Conservation (phyloP, 2,329 filamentous ascomycete species). For the Ceratocystis variospora region DNA sequence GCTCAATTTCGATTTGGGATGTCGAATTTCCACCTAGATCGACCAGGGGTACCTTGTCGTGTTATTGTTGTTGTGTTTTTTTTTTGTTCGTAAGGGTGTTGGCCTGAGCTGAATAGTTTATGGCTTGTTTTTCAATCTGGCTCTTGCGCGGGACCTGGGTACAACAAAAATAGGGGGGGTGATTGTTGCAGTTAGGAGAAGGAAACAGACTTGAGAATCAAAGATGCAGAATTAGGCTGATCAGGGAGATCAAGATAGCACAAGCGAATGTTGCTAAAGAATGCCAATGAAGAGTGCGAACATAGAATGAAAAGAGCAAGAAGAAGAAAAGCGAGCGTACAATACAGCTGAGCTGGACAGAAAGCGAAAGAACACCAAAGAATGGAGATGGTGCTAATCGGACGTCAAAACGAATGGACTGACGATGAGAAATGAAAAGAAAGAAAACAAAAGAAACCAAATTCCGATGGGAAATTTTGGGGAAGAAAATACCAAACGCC, state of each 20-base stretch:
- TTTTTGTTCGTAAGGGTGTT: neutral
- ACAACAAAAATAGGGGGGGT: neutral
- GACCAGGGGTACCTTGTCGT: constrained; percentile 7
- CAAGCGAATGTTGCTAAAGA: constrained; percentile 4
- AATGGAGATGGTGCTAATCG: neutral
- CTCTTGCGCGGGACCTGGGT: neutral
- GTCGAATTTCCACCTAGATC: neutral
- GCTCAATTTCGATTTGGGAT: neutral
- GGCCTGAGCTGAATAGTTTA: constrained; percentile 1
- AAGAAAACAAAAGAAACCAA: neutral
- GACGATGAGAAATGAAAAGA: neutral
- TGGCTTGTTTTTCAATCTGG: neutral
- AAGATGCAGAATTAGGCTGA: neutral
- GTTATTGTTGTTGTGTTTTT: neutral
- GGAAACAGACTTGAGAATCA: neutral
- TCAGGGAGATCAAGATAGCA: neutral
- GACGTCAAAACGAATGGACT: constrained; percentile 2
- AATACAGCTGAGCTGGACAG: neutral
- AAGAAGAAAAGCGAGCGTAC: neutral
- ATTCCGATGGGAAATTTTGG: neutral
- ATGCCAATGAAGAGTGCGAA: neutral
- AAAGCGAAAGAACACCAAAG: neutral
- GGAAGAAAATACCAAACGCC: too few relatives aligned
- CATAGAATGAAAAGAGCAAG: neutral
- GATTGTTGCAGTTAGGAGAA: neutral